Conservation (phyloP, 306 rosid species). For the Fagus sylvatica region DNA sequence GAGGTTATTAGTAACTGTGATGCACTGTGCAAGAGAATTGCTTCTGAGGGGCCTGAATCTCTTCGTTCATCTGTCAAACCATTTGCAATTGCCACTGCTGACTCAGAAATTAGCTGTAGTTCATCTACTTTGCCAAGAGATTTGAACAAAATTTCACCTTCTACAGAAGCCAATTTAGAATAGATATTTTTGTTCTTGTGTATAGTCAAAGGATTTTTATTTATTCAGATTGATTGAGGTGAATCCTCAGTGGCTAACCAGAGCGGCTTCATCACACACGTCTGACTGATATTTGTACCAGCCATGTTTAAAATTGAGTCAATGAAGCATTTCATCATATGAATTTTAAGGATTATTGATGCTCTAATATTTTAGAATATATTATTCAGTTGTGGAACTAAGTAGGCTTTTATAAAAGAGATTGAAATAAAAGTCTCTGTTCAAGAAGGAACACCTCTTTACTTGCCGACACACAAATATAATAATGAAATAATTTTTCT, state of each 20-base stretch:
- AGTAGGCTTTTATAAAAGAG: neutral
- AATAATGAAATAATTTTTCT: neutral
- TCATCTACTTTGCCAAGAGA: conserved; percentile 34
- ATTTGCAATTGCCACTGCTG: conserved; percentile 31
- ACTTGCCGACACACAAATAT: no score
- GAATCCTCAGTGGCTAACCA: conserved; percentile 14
- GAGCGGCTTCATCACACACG: conserved; percentile 22
- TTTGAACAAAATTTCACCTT: conserved; percentile 9
- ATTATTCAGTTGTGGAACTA: neutral
- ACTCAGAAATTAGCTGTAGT: conserved; percentile 25
- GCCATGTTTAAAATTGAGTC: conserved; percentile 19
- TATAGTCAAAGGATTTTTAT: conserved; percentile 26
- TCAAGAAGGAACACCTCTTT: no score
- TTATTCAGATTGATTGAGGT: conserved; percentile 36
- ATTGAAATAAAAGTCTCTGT: neutral
- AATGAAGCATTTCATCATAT: conserved; percentile 20
- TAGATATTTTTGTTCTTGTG: conserved; percentile 33
- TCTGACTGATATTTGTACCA: conserved; percentile 23
- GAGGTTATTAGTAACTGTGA: conserved; percentile 90
- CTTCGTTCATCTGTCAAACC: conserved; percentile 69
- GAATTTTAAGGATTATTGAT: neutral
- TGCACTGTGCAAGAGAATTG: conserved; percentile 80
- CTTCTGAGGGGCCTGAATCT: conserved; percentile 70
- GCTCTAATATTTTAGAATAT: no score
- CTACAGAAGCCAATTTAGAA: conserved; percentile 46